Evolutionary conservation across 2,329 filamentous ascomycete species (phyloP), one percentile per base, ranked within the genome.

Genomic region (Blumeriella jaapii): DNA sequence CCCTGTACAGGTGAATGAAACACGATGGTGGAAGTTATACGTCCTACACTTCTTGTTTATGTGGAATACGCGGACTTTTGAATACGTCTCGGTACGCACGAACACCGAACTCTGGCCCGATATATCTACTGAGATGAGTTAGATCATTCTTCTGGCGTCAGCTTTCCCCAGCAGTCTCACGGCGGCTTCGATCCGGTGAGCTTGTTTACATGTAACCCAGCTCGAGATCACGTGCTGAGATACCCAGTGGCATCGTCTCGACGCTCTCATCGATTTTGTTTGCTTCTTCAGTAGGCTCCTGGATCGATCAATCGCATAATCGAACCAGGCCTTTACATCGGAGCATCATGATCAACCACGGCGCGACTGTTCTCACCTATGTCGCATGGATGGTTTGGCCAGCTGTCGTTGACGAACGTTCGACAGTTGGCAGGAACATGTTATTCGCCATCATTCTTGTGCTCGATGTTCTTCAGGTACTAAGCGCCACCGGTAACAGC

Each of bases 31-130:
- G 36, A 55, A 55, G 29, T 49, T 69, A 7, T 72, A 70, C 42
- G 44, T 62, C 17, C 68, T 66, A 13, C 67, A 71, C 50, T 62
- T 64, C 32, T 54, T 71, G 7, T 71, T 68, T 12, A 65, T 65
- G 36, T 71, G 66, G 66, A 71, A 70, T 47, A 63, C 65, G 5
- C 62, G 68, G 28, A 61, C 63, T 27, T 71, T 69, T 41, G 67
- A 71, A 48, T 71, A 71, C 39, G 67, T 64, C n/a, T 63, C 65
- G 10, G 61, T 71, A 6, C 42, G 39, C 19, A 28, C 14, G 18
- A 9, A 2, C 20, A 15, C 14, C 8, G 12, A 3, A 10, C n/a
- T 25, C 6, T 20, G 10, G 13, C 10, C 15, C 5, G 27, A 5
- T 13, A 7, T 8, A 11, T 25, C 32, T 16, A 40, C 15, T 31